phyloP scores from a whole-genome alignment of 129 eudicot species.

The Apium graveolens region DNA sequence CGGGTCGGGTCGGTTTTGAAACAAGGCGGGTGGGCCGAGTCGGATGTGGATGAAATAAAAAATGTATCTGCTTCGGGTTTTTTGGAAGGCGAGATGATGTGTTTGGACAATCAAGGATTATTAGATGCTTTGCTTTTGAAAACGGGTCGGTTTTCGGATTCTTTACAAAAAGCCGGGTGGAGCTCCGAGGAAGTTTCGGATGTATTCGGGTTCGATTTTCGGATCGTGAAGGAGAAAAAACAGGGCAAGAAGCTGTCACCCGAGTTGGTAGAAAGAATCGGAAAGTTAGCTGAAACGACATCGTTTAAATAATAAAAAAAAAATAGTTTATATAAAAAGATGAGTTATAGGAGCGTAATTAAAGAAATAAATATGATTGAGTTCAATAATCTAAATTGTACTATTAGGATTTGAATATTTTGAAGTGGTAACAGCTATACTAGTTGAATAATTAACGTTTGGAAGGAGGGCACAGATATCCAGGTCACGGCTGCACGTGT shows the following conservation, averaged over 20 bases:
- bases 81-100: constrained; percentile 70
- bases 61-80: constrained; percentile 68
- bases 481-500: constrained; percentile 40
- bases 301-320: constrained; percentile 34
- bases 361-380: not conserved
- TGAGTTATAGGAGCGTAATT: constrained; percentile 21
- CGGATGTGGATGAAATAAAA: constrained; percentile 70
- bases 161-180: constrained; percentile 85
- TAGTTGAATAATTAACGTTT: not conserved
- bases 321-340: constrained; percentile 3
- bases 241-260: constrained; percentile 67
- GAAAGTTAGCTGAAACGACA: constrained; percentile 66
- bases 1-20: constrained; percentile 67
- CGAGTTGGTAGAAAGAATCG: constrained; percentile 65
- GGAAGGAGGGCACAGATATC: constrained; percentile 24
- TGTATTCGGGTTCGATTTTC: constrained; percentile 76
- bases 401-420: not conserved
- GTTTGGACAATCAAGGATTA: constrained; percentile 71
- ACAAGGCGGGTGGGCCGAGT: constrained; percentile 72
- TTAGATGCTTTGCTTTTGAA: constrained; percentile 76
- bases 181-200: constrained; percentile 95
- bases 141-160: constrained; percentile 79
- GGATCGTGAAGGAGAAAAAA: constrained; percentile 42
- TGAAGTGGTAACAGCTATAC: constrained; percentile 4
- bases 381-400: not conserved